Evolutionary conservation across 2,329 filamentous ascomycete species (phyloP), one percentile per base, ranked within the genome.

Genomic region (Ophiocordyceps camponoti-saundersi): DNA sequence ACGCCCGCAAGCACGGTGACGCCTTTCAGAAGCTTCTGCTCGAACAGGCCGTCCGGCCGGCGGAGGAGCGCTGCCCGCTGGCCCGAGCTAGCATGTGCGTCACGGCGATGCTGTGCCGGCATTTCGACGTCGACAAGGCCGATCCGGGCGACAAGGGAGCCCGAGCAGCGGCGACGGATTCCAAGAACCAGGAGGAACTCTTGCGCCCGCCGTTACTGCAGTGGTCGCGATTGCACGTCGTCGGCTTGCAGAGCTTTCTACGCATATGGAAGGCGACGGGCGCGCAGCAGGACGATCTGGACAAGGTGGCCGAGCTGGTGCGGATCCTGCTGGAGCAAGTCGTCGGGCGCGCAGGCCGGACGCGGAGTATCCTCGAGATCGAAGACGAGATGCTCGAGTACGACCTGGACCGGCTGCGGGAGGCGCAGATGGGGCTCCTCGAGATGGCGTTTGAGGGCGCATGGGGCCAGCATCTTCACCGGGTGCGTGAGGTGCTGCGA

Each of bases 381-480:
- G 90, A 96, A 63, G 88, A 94, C 53, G 89, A 95, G 50, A 71
- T 98, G 49, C 73, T 78, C 7, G 84, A 89, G 54, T 90, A 87
- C 59, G 88, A 95, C 53, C 83, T 88, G 55, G 69, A 73, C 42
- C 77, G 80, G 39, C 70, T 96, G 47, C 78, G 92, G 46, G 80
- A 88, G 57, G 69, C 95, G 47, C 92, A 98, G 63, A 95, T 96
- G 88, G 85, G 93, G 54, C 72, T 95, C 12, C 70, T 96, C 5
- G 86, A 94, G 59, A 70, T 92, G 52, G 85, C 87, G 0, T 96
- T 96, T 58, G 90, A 96, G 61, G 86, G 93, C 59, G 85, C 85
- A 44, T 98, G 92, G 92, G 89, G 89, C 13, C 78, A 85, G 51
- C 88, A 96, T 63, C 71, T 98, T 26, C 77, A 77, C 52, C 86